Conservation (phyloP, 2,329 filamentous ascomycete species). For the Pseudogymnoascus sp. region DNA sequence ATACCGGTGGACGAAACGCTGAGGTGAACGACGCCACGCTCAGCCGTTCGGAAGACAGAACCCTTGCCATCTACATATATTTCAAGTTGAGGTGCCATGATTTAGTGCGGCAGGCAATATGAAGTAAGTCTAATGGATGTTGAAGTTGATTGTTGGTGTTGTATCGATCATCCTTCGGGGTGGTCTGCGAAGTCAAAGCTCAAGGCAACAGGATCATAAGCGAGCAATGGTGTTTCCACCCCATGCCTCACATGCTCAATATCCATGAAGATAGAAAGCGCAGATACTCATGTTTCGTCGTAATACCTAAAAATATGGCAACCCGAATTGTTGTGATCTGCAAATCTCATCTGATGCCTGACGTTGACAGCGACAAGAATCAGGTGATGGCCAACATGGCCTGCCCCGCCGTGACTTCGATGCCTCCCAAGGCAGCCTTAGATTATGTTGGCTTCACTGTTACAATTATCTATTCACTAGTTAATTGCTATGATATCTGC, state of each 20-base stretch:
- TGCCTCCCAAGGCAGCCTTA: conserved; percentile 11
- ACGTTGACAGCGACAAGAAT: conserved; percentile 10
- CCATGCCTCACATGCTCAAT: background rate
- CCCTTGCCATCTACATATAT: conserved; percentile 16
- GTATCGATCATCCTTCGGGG: background rate
- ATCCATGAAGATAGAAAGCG: background rate
- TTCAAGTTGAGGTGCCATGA: conserved; percentile 16
- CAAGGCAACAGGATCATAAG: background rate
- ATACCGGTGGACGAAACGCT: conserved; percentile 6
- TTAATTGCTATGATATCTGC: background rate
- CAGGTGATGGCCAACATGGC: conserved; percentile 13
- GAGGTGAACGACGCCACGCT: conserved; percentile 18
- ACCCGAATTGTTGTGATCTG: conserved; percentile 9
- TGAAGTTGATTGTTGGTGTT: background rate
- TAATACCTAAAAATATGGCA: background rate
- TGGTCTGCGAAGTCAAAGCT: background rate
- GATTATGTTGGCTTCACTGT: background rate
- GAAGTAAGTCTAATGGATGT: background rate
- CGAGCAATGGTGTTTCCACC: background rate
- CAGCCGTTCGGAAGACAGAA: conserved; percentile 18
- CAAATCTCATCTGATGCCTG: conserved; percentile 14
- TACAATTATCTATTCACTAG: background rate
- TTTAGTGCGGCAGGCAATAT: background rate
- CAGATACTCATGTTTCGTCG: background rate
- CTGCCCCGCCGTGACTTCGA: conserved; percentile 12